A percentile compares a stretch with the other conserved stretches of the same genome.
Conservation (phyloP, 257 asterid genomes). For the Solanum ossicruentum region DNA sequence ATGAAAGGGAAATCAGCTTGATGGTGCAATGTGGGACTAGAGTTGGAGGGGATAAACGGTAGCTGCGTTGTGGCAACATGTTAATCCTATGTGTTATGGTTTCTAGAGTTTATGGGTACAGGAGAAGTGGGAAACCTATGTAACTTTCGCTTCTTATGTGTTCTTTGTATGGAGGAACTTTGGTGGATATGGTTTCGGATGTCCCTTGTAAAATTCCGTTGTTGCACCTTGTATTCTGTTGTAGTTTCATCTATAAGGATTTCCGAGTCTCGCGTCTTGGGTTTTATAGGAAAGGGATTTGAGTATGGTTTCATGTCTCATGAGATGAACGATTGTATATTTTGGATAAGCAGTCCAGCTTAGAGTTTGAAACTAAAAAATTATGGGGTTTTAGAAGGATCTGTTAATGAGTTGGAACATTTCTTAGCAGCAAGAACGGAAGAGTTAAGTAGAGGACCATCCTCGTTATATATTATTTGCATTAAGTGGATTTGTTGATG, state of each 20-base stretch:
- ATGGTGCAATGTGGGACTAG: neutral
- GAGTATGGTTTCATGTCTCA: neutral
- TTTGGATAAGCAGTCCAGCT: neutral
- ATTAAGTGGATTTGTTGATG: neutral
- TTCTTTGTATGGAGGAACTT: neutral
- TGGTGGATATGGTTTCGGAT: slow-evolving; percentile 2
- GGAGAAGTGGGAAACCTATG: neutral
- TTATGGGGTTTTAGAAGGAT: neutral
- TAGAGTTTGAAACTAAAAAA: neutral
- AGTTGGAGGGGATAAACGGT: neutral
- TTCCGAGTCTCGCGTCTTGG: slow-evolving; percentile 3
- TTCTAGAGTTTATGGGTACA: slow-evolving; percentile 5
- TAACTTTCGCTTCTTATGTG: neutral
- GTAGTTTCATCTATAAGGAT: neutral
- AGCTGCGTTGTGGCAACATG: slow-evolving; percentile 1
- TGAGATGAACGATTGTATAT: neutral
- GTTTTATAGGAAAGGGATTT: slow-evolving; percentile 4
- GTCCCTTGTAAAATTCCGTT: slow-evolving; percentile 1
- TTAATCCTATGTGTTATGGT: slow-evolving; percentile 13
- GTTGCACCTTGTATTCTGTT: slow-evolving; percentile 1
- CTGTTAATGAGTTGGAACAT: neutral
- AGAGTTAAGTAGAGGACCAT: neutral
- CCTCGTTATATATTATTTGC: neutral
- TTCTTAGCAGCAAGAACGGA: neutral
- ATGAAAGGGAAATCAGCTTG: neutral